phyloP scores from a whole-genome alignment of 495 filamentous ascomycete genomes.

The Neurospora sp. region DNA sequence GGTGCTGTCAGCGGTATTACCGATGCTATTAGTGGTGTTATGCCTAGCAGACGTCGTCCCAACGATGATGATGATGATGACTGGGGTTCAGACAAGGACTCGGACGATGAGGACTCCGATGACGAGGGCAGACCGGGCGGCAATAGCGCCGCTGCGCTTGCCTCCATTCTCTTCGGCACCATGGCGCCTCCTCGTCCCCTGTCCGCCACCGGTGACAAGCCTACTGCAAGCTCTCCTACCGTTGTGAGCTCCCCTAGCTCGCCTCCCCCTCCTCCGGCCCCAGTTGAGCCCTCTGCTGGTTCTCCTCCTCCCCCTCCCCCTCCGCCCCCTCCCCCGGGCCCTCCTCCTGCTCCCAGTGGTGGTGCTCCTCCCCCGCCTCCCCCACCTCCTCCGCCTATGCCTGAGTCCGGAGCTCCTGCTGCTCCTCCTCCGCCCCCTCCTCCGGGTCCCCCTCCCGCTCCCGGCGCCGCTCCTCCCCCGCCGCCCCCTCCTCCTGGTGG shows the following conservation, averaged over 20 bases:
- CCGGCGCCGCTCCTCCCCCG: conserved; percentile 43
- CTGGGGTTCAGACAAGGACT: conserved; percentile 80
- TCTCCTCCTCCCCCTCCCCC: conserved; percentile 28
- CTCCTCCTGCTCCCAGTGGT: conserved; percentile 34
- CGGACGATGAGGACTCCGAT: conserved; percentile 56
- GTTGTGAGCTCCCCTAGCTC: conserved; percentile 27
- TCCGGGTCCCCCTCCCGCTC: conserved; percentile 45
- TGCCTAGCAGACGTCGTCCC: conserved; percentile 23
- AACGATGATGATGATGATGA: conserved; percentile 55
- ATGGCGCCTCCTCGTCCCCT: conserved; percentile 92
- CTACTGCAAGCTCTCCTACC: conserved; percentile 35
- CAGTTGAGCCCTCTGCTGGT: neutral
- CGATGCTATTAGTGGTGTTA: conserved; percentile 9
- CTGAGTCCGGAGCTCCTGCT: conserved; percentile 26
- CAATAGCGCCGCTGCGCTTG: conserved; percentile 79
- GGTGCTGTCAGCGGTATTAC: neutral
- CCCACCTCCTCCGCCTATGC: conserved; percentile 36
- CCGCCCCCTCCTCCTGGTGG: conserved; percentile 40
- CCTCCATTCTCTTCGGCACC: conserved; percentile 88
- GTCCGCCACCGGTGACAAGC: conserved; percentile 67
- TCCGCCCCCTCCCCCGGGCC: conserved; percentile 35
- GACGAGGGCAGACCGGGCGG: conserved; percentile 65
- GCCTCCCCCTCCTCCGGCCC: conserved; percentile 26
- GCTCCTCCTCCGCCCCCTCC: conserved; percentile 41
- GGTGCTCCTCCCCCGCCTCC: conserved; percentile 38